Evolutionary conservation across 192 early-diverging fungal genomes (phyloP), one percentile per base, ranked within the genome.

Genomic region (Backusella parvicylindrica): DNA sequence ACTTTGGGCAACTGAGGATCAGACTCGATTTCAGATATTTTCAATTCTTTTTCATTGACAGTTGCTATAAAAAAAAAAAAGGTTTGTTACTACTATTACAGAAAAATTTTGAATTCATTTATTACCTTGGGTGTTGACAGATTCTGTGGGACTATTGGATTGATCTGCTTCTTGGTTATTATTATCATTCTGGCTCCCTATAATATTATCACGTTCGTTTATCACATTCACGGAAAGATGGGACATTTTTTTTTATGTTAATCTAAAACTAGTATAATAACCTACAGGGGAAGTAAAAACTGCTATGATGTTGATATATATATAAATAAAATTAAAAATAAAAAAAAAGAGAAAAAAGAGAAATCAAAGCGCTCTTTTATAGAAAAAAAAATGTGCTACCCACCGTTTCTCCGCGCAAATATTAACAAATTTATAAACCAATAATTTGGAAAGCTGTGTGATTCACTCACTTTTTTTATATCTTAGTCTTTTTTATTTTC

Each of bases 121-220:
- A 2, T 60, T 26, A 60, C 53, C 53, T 60, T 60, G 53, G 23
- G 53, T 9, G 9, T 12, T 28, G 26, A 60, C 12, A 26, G 53
- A 60, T 60, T 60, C 53, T 11, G 21, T 60, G 3, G 21, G 53
- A 28, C 23, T 60, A 2, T 0, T 23, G 21, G 53, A 1, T 60
- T 60, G 53, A 28, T 28, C 12, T 60, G 53, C 53, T 28, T 26
- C 53, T 60, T 60, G 53, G 21, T 28, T 12, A 28, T 2, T 28
- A 28, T 21, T 26, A 56, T 60, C 26, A 28, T 60, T 60, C 3
- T 60, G 53, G 53, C 53, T 60, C 28, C 53, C 53, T 60, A 60
- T 60, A 60, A 28, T 60, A 60, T 60, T 60, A 60, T 60, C 53
- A 60, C 53, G 53, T 56, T 56, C 53, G 53, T 56, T 56, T 56